A percentile compares a stretch with the other conserved stretches of the same genome.
phyloP scores from a whole-genome alignment of 2,329 filamentous ascomycete species.

The Canariomyces notabilis region DNA sequence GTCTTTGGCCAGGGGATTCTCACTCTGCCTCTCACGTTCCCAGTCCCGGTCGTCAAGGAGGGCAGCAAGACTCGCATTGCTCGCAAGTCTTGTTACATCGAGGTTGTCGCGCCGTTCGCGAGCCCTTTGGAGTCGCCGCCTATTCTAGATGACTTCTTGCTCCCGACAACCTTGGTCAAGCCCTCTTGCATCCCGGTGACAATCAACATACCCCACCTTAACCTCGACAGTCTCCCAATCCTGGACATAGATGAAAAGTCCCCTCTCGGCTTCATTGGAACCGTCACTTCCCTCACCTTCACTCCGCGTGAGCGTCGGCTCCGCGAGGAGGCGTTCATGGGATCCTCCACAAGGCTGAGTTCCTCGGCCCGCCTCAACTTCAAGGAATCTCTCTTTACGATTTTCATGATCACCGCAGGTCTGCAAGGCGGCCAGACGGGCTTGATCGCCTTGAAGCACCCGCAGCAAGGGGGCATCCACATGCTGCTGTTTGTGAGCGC shows the following conservation, averaged over 20 bases:
- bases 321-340: conserved; percentile 25
- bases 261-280: conserved; percentile 35
- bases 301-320: conserved; percentile 37
- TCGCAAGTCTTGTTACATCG: conserved; percentile 40
- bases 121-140: conserved; percentile 22
- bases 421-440: conserved; percentile 41
- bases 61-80: conserved; percentile 37
- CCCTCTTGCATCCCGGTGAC: conserved; percentile 30
- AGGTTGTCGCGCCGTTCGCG: conserved; percentile 37
- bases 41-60: conserved; percentile 34
- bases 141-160: conserved; percentile 32
- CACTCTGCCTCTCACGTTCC: conserved; percentile 35
- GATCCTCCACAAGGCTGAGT: neutral
- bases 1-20: conserved; percentile 33
- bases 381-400: conserved; percentile 44
- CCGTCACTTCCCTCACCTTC: conserved; percentile 37
- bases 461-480: conserved; percentile 35
- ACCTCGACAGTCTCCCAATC: conserved; percentile 41
- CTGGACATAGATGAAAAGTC: conserved; percentile 35
- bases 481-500: conserved; percentile 39
- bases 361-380: conserved; percentile 36
- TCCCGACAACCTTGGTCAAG: conserved; percentile 30
- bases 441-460: conserved; percentile 39
- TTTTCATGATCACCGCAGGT: conserved; percentile 43
- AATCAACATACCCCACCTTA: conserved; percentile 38